phyloP scores from a whole-genome alignment of 225 moss, liverwort and hornwort genomes.

The Asterella californica region DNA sequence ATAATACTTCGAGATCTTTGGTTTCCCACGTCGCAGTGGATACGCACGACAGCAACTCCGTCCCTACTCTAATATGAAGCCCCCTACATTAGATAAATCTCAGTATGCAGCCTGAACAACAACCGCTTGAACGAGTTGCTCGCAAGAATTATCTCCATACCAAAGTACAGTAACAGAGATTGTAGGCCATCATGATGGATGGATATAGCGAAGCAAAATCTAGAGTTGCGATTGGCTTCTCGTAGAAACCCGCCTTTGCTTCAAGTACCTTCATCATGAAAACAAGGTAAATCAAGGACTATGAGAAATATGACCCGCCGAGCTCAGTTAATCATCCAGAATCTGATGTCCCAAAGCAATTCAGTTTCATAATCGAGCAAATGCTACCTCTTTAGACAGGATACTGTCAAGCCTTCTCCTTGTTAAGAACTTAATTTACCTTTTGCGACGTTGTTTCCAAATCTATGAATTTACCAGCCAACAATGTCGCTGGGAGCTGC shows the following conservation, averaged over 20 bases:
- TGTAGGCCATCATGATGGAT: constrained; percentile 99
- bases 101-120: neutral
- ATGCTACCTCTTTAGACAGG: neutral
- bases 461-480: too few relatives aligned
- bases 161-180: constrained; percentile 96
- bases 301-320: neutral
- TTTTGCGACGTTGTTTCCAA: too few relatives aligned
- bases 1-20: too few relatives aligned
- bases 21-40: too few relatives aligned
- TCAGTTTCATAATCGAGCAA: neutral
- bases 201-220: constrained; percentile 99
- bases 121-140: neutral
- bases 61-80: neutral
- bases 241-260: constrained; percentile 90
- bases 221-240: constrained; percentile 97
- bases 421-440: neutral
- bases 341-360: neutral
- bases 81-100: neutral
- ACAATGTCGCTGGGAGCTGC: too few relatives aligned
- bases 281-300: neutral
- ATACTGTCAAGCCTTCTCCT: neutral
- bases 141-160: constrained; percentile 33
- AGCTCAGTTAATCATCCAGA: neutral
- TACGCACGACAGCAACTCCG: neutral
- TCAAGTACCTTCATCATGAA: constrained; percentile 60